Evolutionary conservation across 1,139 yeast genomes (phyloP).

Genomic region (Saccharomycopsis hybrid): DNA sequence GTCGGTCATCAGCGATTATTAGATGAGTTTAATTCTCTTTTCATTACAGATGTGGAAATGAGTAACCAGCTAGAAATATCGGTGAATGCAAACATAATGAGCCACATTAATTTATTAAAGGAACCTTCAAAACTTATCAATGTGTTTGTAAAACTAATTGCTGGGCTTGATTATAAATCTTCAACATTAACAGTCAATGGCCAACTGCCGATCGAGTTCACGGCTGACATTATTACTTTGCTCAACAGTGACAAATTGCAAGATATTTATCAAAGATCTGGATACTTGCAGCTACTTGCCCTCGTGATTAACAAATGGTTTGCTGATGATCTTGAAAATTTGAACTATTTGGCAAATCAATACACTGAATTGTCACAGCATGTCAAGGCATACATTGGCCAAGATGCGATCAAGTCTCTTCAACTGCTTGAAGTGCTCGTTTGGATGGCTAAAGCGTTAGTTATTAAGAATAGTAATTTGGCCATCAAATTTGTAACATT

Average conservation of each 20-base stretch:
- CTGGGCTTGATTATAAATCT: slow-evolving; percentile 41
- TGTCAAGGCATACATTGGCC: not conserved
- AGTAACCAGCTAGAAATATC: too few species aligned
- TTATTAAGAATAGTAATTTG: slow-evolving; percentile 47
- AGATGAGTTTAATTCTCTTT: slow-evolving; percentile 27
- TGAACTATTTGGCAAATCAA: not conserved
- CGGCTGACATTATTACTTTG: not conserved
- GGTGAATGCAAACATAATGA: too few species aligned
- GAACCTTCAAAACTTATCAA: slow-evolving; percentile 38
- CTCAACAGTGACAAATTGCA: not conserved
- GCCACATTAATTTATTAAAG: too few species aligned
- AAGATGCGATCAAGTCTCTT: not conserved
- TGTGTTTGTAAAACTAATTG: slow-evolving; percentile 43
- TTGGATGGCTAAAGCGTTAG: slow-evolving; percentile 70
- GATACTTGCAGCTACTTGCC: slow-evolving; percentile 54
- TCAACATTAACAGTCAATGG: too few species aligned
- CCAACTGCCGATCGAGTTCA: too few species aligned
- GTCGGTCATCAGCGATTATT: slow-evolving; percentile 31
- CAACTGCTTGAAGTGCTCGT: slow-evolving; percentile 39
- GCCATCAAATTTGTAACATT: slow-evolving; percentile 38
- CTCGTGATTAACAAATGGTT: slow-evolving; percentile 57
- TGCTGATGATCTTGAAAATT: slow-evolving; percentile 9
- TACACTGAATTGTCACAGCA: not conserved
- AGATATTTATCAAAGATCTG: slow-evolving; percentile 36
- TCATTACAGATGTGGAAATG: not conserved